Evolutionary conservation across 169 alveolate species (phyloP).

Genomic region (Blepharisma undulans): DNA sequence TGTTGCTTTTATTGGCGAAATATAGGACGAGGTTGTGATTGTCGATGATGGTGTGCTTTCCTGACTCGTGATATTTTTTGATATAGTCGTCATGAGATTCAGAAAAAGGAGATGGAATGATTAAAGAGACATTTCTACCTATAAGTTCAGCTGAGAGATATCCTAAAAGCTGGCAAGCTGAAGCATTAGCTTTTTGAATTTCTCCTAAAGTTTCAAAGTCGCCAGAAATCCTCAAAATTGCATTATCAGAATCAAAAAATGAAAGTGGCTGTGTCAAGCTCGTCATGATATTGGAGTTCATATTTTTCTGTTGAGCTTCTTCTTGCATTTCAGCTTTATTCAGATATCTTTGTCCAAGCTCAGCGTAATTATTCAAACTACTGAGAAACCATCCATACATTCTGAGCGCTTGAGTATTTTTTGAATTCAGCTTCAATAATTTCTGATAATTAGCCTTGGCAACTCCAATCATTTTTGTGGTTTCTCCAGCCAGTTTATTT

Average conservation of each 20-base stretch:
- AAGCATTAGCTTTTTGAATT: conserved; percentile 31
- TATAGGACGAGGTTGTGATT: not conserved
- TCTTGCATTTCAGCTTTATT: conserved; percentile 14
- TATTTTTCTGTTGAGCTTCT: conserved; percentile 11
- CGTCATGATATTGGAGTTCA: not conserved
- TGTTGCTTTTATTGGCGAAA: not conserved
- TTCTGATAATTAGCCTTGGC: conserved; percentile 15
- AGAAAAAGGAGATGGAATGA: conserved; percentile 38
- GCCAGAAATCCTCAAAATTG: conserved; percentile 26
- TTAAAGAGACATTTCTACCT: conserved; percentile 10
- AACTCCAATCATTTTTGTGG: not conserved
- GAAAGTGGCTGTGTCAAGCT: conserved; percentile 30
- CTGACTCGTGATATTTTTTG: not conserved
- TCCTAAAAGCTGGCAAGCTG: conserved; percentile 3
- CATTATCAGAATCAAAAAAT: conserved; percentile 29
- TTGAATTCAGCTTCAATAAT: conserved; percentile 6
- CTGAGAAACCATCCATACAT: conserved; percentile 22
- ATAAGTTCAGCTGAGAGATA: conserved; percentile 19
- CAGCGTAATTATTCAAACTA: conserved; percentile 27
- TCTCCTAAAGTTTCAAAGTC: conserved; percentile 29
- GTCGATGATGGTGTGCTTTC: conserved; percentile 26
- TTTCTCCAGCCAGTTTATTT: conserved; percentile 17
- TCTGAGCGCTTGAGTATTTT: conserved; percentile 18
- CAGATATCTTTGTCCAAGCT: conserved; percentile 1
- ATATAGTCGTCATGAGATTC: conserved; percentile 32